Percentiles rank a stretch among this genome's conserved stretches.
These are phyloP conservation scores for Leptographium wingfieldii DNA, from an alignment of 2,329 filamentous ascomycete genomes.

Conservation along the genomic window DNA sequence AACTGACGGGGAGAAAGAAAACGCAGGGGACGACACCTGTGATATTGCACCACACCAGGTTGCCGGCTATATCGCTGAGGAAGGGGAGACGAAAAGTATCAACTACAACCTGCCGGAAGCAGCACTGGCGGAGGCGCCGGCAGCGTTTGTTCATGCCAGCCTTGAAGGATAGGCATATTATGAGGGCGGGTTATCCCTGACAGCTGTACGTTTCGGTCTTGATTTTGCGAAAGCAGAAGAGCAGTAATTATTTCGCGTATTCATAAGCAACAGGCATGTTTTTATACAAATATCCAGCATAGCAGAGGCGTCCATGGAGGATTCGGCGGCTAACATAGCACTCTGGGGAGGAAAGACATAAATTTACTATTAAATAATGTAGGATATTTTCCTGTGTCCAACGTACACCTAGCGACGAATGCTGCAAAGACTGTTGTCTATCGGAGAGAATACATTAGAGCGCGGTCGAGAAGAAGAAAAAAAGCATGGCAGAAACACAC, in stretches of 20 bases:
- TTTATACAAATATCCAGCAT: background rate
- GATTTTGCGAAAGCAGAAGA: background rate
- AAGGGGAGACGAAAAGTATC: background rate
- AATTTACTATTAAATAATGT: background rate
- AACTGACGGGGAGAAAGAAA: background rate
- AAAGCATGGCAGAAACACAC: background rate
- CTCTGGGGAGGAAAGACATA: background rate
- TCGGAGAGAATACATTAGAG: background rate
- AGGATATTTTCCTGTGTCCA: background rate
- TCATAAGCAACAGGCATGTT: background rate
- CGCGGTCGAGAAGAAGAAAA: background rate
- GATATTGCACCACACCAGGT: too few relatives aligned
- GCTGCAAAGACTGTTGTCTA: background rate
- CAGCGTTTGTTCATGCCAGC: background rate
- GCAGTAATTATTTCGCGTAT: background rate
- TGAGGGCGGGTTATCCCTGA: background rate
- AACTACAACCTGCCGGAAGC: background rate
- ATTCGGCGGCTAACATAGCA: background rate
- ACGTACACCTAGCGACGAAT: background rate
- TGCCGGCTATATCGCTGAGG: background rate
- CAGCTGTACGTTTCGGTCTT: background rate
- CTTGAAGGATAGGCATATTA: background rate
- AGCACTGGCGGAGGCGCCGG: background rate
- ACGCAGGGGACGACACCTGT: background rate
- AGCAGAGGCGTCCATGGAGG: background rate